Percentiles rank a stretch among this genome's conserved stretches.
These are phyloP conservation scores for Tolypocladium tundrense DNA, from an alignment of 2,329 filamentous ascomycete genomes.

Conservation along the genomic window DNA sequence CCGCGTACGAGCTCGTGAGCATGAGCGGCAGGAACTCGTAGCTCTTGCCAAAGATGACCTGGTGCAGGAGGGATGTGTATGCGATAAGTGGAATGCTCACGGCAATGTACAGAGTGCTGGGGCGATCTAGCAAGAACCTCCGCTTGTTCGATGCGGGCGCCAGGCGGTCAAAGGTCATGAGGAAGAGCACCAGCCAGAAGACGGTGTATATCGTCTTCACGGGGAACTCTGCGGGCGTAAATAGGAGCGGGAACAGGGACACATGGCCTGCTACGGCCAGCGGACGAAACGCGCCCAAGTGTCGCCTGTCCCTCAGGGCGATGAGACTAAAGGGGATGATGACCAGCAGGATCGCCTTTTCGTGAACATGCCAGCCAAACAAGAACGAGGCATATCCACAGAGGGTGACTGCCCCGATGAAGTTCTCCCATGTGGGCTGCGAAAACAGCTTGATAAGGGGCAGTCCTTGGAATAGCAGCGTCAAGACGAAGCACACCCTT, in stretches of 20 bases:
- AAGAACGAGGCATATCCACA: constrained; percentile 95
- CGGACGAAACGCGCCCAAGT: constrained; percentile 84
- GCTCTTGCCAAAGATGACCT: constrained; percentile 67
- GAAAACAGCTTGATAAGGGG: constrained; percentile 75
- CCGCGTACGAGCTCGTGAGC: constrained; percentile 93
- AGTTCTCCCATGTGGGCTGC: constrained; percentile 75
- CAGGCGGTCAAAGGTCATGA: constrained; percentile 77
- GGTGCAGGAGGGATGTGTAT: constrained; percentile 80
- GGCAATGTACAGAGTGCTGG: constrained; percentile 81
- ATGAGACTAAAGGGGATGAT: constrained; percentile 93
- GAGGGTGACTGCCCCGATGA: constrained; percentile 80
- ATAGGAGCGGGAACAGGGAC: constrained; percentile 86
- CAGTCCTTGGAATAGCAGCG: constrained; percentile 70
- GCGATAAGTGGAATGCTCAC: constrained; percentile 80
- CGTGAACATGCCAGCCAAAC: constrained; percentile 97
- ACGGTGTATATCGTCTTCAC: constrained; percentile 91
- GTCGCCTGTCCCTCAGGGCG: constrained; percentile 78
- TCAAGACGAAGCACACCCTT: constrained; percentile 69
- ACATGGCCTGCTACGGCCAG: constrained; percentile 90
- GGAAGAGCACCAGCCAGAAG: constrained; percentile 79
- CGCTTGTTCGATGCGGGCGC: constrained; percentile 71
- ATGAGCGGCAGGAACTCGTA: constrained; percentile 92
- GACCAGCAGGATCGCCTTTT: constrained; percentile 90
- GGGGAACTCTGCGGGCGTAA: constrained; percentile 85
- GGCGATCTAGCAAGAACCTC: constrained; percentile 85